Evolutionary conservation across 2,329 filamentous ascomycete genomes (phyloP).

Genomic region (Diaporthe sp.): DNA sequence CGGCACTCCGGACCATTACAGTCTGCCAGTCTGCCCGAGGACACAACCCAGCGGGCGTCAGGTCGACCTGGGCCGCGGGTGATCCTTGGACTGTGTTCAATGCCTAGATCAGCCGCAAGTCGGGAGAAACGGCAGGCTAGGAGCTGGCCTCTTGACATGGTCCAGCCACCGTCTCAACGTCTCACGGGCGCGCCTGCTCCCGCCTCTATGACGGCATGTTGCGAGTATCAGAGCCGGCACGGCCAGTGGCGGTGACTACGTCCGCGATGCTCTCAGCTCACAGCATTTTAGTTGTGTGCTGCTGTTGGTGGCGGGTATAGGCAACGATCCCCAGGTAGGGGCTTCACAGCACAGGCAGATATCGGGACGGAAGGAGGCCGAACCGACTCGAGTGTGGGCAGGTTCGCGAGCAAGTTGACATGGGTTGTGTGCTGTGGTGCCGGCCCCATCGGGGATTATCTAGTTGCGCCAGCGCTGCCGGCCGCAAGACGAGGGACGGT

Average conservation of each 20-base stretch:
- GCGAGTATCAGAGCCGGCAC: not conserved
- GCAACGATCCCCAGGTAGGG: constrained; percentile 1
- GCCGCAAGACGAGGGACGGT: constrained; percentile 11
- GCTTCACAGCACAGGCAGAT: constrained; percentile 9
- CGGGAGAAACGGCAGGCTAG: constrained; percentile 29
- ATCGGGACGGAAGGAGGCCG: constrained; percentile 2
- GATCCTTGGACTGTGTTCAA: constrained; percentile 16
- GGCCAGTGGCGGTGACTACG: constrained; percentile 31
- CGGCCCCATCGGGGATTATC: constrained; percentile 13
- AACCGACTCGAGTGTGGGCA: not conserved
- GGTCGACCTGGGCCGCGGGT: not conserved
- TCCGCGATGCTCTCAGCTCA: not conserved
- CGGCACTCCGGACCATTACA: constrained; percentile 6
- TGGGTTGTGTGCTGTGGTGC: not conserved
- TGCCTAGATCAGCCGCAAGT: constrained; percentile 36
- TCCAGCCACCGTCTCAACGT: not conserved
- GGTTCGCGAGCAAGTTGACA: not conserved
- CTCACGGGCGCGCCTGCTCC: constrained; percentile 6
- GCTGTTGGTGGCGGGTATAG: not conserved
- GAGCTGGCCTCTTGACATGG: constrained; percentile 13
- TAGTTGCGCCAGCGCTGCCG: constrained; percentile 19
- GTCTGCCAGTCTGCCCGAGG: not conserved
- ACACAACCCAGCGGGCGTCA: not conserved
- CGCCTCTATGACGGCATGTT: constrained; percentile 21
- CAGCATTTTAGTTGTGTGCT: not conserved